phyloP scores from a whole-genome alignment of 2,329 filamentous ascomycete genomes.

The Penicillium paneum region DNA sequence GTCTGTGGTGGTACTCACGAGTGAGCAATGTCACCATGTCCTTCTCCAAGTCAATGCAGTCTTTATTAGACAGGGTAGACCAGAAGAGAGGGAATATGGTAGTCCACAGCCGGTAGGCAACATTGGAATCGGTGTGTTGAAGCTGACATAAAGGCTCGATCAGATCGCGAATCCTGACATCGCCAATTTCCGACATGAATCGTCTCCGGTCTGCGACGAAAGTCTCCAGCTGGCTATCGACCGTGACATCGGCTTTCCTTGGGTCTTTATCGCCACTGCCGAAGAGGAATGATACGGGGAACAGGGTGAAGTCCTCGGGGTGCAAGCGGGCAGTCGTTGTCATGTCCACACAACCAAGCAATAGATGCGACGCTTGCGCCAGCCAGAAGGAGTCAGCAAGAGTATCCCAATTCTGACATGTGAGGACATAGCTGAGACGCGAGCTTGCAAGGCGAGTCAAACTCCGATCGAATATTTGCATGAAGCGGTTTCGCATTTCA shows the following conservation, averaged over 20 bases:
- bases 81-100: slow-evolving; percentile 89
- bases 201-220: slow-evolving; percentile 74
- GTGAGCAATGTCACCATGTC: slow-evolving; percentile 87
- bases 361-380: slow-evolving; percentile 86
- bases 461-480: slow-evolving; percentile 93
- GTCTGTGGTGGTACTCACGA: slow-evolving; percentile 91
- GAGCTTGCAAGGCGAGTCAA: slow-evolving; percentile 88
- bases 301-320: slow-evolving; percentile 75
- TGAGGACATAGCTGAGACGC: slow-evolving; percentile 82
- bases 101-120: slow-evolving; percentile 88
- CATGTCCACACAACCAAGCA: slow-evolving; percentile 87
- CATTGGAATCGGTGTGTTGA: slow-evolving; percentile 78
- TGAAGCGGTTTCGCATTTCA: slow-evolving; percentile 94
- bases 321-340: slow-evolving; percentile 75
- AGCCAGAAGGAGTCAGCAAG: slow-evolving; percentile 95
- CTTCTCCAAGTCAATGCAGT: slow-evolving; percentile 84
- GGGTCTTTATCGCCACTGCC: slow-evolving; percentile 69
- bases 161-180: slow-evolving; percentile 82
- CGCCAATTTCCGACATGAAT: slow-evolving; percentile 80
- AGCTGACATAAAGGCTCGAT: slow-evolving; percentile 87
- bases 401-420: slow-evolving; percentile 94
- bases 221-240: slow-evolving; percentile 76
- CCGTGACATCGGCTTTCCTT: slow-evolving; percentile 61
- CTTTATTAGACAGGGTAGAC: slow-evolving; percentile 82
- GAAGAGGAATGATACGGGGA: slow-evolving; percentile 71